Conservation (phyloP, 768 basidiomycete species). For the Leccinum arenicola region DNA sequence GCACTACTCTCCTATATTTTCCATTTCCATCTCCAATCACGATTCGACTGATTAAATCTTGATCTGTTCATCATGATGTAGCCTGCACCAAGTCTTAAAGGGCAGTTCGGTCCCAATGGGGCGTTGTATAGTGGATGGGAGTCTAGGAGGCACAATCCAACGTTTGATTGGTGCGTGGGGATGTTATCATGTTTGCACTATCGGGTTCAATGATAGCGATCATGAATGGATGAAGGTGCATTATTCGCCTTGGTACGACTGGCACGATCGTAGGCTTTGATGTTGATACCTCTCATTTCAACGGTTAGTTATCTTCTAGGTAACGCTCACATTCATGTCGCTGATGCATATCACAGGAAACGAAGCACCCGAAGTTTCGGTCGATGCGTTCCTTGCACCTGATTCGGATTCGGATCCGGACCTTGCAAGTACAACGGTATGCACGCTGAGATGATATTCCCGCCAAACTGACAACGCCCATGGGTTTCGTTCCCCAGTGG, state of each 20-base stretch:
- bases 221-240: constrained; percentile 77
- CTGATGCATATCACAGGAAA: constrained; percentile 50
- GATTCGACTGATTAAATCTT: neutral
- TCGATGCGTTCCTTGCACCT: constrained; percentile 54
- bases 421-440: constrained; percentile 52
- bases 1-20: neutral
- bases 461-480: neutral
- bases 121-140: constrained; percentile 97
- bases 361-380: constrained; percentile 79
- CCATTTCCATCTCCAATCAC: neutral
- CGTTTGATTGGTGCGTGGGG: constrained; percentile 74
- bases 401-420: constrained; percentile 41
- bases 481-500: constrained; percentile 54
- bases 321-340: neutral
- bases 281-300: constrained; percentile 94
- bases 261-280: constrained; percentile 81
- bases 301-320: constrained; percentile 46
- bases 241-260: constrained; percentile 81
- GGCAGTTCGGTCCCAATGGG: constrained; percentile 96
- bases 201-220: neutral
- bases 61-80: constrained; percentile 27
- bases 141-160: constrained; percentile 80
- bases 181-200: neutral
- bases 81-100: constrained; percentile 87
- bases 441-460: constrained; percentile 14